Percentiles rank a stretch among this genome's conserved stretches.
Conservation (phyloP, 1,284 basidiomycete genomes). For the Tilletia caries region DNA sequence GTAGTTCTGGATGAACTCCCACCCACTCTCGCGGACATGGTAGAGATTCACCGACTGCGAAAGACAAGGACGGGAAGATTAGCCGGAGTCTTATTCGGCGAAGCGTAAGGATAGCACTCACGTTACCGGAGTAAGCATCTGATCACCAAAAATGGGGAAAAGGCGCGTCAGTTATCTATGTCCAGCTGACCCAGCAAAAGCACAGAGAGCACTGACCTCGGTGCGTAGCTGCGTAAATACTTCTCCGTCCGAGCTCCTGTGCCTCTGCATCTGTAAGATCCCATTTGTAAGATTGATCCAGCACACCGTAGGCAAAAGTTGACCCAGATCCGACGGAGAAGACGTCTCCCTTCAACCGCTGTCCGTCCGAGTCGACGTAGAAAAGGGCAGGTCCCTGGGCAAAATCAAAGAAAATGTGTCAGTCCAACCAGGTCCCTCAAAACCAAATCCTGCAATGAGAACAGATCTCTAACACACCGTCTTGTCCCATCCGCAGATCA, state of each 20-base stretch:
- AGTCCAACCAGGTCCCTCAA: too few species aligned
- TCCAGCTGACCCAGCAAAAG: not conserved
- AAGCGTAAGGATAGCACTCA: constrained; percentile 21
- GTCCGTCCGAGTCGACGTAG: constrained; percentile 97
- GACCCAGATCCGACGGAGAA: constrained; percentile 98
- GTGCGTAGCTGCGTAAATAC: constrained; percentile 95
- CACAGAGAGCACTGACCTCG: constrained; percentile 20
- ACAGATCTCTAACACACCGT: constrained; percentile 67
- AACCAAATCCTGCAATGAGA: too few species aligned
- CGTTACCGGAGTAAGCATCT: constrained; percentile 86
- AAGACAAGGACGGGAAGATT: constrained; percentile 52
- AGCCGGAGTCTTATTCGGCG: not conserved
- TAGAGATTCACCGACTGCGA: constrained; percentile 78
- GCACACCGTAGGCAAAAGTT: constrained; percentile 96
- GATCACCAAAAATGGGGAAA: not conserved
- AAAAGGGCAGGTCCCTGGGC: constrained; percentile 84
- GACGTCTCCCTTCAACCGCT: constrained; percentile 87
- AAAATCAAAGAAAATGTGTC: too few species aligned
- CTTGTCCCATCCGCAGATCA: constrained; percentile 99
- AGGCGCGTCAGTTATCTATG: not conserved
- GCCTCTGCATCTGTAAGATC: constrained; percentile 91
- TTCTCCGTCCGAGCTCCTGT: constrained; percentile 85
- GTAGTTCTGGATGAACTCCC: constrained; percentile 52
- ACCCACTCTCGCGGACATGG: constrained; percentile 90
- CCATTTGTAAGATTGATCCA: constrained; percentile 94